Evolutionary conservation across 345 rosid species (phyloP).

Genomic region (Excoecaria cochinchinensis): DNA sequence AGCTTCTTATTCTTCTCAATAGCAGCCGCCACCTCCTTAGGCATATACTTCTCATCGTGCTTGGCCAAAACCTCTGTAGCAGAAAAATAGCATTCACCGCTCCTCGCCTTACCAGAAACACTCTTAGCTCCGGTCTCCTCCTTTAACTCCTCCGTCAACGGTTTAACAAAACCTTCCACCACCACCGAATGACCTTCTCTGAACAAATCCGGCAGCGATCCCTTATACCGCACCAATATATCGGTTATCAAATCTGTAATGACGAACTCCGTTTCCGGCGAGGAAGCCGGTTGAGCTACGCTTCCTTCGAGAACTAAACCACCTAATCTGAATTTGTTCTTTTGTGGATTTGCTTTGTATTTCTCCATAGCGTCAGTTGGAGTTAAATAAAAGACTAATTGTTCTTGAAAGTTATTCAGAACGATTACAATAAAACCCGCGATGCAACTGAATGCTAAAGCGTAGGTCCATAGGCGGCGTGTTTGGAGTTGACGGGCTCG

Average conservation of each 20-base stretch:
- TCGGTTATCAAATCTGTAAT: conserved; percentile 84
- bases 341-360: conserved; percentile 58
- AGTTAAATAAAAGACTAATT: conserved; percentile 80
- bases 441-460: conserved; percentile 77
- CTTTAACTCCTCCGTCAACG: conserved; percentile 57
- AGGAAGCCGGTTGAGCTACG: conserved; percentile 66
- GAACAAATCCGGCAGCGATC: conserved; percentile 83
- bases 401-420: conserved; percentile 81
- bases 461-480: conserved; percentile 91
- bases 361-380: conserved; percentile 86
- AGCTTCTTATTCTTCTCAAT: conserved; percentile 92
- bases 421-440: conserved; percentile 88
- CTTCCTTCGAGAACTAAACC: conserved; percentile 96
- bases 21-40: conserved; percentile 87
- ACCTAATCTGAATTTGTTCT: conserved; percentile 72
- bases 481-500: conserved; percentile 87
- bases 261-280: conserved; percentile 82
- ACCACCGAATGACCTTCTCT: conserved; percentile 95
- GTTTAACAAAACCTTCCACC: conserved; percentile 89
- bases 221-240: conserved; percentile 73
- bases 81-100: conserved; percentile 61
- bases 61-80: conserved; percentile 91
- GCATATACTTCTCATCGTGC: conserved; percentile 99
- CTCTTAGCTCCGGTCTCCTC: conserved; percentile 45
- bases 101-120: conserved; percentile 69